Evolutionary conservation across 257 asterid genomes (phyloP).

Genomic region (Nicotiana noctiflora): DNA sequence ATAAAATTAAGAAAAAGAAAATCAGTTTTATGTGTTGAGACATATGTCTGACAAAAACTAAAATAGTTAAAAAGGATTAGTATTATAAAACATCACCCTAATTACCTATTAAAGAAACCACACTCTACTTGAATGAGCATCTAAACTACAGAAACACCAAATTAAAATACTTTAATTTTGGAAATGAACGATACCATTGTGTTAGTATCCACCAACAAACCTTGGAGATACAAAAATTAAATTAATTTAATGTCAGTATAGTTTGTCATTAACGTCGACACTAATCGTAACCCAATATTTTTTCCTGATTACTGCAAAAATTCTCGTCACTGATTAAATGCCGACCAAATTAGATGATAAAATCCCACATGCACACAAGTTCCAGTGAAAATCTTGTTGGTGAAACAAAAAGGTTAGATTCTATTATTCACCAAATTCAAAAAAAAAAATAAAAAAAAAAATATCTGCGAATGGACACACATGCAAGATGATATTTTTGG

Average conservation of each 20-base stretch:
- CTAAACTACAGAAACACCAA: not conserved
- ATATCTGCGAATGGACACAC: conserved; percentile 1
- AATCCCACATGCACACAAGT: conserved; percentile 17
- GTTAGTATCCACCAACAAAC: not conserved
- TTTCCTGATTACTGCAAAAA: conserved; percentile 3
- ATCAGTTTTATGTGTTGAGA: not conserved
- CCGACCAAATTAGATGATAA: not conserved
- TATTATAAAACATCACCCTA: too few species aligned
- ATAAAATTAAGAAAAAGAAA: too few species aligned
- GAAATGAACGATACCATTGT: not conserved
- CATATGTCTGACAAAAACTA: not conserved
- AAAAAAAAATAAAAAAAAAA: too few species aligned
- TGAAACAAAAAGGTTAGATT: not conserved
- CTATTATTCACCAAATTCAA: not conserved
- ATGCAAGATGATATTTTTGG: conserved; percentile 8
- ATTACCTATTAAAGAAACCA: too few species aligned
- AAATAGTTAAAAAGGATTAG: not conserved
- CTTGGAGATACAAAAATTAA: not conserved
- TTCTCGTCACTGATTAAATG: not conserved
- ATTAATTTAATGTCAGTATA: not conserved
- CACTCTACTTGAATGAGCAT: too few species aligned
- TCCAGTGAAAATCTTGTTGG: conserved; percentile 10
- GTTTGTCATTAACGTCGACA: not conserved
- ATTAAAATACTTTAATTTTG: not conserved
- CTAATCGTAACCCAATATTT: not conserved